phyloP scores from a whole-genome alignment of 2,329 filamentous ascomycete genomes.

The Gnomoniopsis smithogilvyi region DNA sequence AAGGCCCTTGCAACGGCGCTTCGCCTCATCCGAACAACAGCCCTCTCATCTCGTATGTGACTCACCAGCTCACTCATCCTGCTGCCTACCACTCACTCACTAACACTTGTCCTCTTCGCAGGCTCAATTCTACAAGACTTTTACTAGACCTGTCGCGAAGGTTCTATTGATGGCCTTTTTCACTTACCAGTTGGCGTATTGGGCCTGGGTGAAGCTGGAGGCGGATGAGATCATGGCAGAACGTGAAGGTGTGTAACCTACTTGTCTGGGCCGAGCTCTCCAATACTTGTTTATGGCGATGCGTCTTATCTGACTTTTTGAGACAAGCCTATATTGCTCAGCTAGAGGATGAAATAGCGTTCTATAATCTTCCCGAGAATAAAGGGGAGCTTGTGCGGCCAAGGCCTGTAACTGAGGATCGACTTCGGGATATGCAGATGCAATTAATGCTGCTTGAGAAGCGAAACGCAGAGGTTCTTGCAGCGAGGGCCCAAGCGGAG shows the following conservation, averaged over 20 bases:
- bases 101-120: slow-evolving; percentile 28
- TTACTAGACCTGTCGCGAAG: slow-evolving; percentile 70
- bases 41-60: slow-evolving; percentile 14
- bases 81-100: neutral
- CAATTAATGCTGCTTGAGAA: neutral
- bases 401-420: no score
- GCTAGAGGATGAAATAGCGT: slow-evolving; percentile 35
- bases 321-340: slow-evolving; percentile 27
- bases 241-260: slow-evolving; percentile 46
- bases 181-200: slow-evolving; percentile 76
- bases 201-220: slow-evolving; percentile 71
- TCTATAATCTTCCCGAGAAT: no score
- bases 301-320: slow-evolving; percentile 2
- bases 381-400: no score
- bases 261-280: neutral
- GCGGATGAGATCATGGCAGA: slow-evolving; percentile 63
- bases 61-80: neutral
- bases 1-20: slow-evolving; percentile 11
- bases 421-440: neutral
- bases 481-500: neutral
- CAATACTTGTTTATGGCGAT: neutral
- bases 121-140: slow-evolving; percentile 71
- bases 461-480: neutral
- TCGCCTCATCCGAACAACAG: slow-evolving; percentile 22
- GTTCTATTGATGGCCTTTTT: slow-evolving; percentile 71